Evolutionary conservation across 169 alveolate genomes (phyloP).

Genomic region (Plasmodium blacklocki): DNA sequence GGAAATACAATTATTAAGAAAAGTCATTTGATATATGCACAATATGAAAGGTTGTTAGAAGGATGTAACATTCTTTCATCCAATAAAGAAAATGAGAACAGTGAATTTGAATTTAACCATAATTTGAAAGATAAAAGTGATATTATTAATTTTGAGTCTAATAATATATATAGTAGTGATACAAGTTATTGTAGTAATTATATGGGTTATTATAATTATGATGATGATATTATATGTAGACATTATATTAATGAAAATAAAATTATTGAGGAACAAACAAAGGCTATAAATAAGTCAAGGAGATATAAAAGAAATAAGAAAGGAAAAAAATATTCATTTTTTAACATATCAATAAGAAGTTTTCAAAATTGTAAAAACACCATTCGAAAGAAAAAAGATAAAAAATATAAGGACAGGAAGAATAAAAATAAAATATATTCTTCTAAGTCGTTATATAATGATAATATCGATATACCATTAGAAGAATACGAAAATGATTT

Average conservation of each 20-base stretch:
- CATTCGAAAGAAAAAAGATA: too few species aligned
- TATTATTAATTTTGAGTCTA: too few species aligned
- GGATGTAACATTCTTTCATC: background rate
- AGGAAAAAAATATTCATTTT: constrained; percentile 18
- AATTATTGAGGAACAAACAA: background rate
- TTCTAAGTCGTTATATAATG: background rate
- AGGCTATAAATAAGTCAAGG: too few species aligned
- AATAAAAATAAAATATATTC: constrained; percentile 3
- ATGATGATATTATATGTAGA: background rate
- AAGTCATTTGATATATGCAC: constrained; percentile 31
- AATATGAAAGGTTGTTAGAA: constrained; percentile 34
- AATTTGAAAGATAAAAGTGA: background rate
- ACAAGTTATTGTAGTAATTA: too few species aligned
- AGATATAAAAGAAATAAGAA: background rate
- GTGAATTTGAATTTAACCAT: background rate
- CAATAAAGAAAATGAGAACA: background rate
- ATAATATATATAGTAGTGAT: too few species aligned
- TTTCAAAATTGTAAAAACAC: constrained; percentile 14
- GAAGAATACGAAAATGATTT: background rate
- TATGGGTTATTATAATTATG: too few species aligned
- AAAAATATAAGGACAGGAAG: background rate
- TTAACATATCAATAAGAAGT: constrained; percentile 33
- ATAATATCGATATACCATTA: background rate
- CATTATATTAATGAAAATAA: background rate
- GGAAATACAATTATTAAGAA: constrained; percentile 26